Evolutionary conservation across 257 asterid genomes (phyloP).

Genomic region (Handroanthus guayacan): DNA sequence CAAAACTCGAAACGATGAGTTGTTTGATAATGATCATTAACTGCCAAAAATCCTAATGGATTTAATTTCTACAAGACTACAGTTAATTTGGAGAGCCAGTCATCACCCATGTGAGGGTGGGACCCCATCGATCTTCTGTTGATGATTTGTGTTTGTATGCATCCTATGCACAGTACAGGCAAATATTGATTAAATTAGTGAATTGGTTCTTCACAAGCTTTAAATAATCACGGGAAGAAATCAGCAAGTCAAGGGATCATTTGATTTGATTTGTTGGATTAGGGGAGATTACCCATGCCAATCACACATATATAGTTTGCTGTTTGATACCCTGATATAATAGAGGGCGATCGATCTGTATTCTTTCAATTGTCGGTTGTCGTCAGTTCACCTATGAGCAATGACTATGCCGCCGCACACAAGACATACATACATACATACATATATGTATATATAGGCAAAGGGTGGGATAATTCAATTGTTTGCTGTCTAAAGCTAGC

Average conservation of each 20-base stretch:
- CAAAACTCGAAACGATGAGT: background rate
- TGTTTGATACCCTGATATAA: too few relatives aligned
- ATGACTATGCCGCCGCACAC: background rate
- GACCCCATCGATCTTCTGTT: constrained; percentile 10
- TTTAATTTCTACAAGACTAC: constrained; percentile 6
- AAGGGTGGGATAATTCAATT: background rate
- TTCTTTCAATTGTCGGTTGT: too few relatives aligned
- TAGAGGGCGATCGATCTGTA: too few relatives aligned
- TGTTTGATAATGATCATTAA: constrained; percentile 3
- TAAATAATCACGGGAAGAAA: too few relatives aligned
- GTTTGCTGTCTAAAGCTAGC: background rate
- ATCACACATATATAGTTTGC: too few relatives aligned
- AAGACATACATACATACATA: too few relatives aligned
- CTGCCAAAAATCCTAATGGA: background rate
- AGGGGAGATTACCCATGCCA: too few relatives aligned
- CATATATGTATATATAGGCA: too few relatives aligned
- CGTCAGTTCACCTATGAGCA: background rate
- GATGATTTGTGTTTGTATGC: background rate
- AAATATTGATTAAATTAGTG: background rate
- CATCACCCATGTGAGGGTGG: constrained; percentile 23
- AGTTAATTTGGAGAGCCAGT: background rate
- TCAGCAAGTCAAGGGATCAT: too few relatives aligned
- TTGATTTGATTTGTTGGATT: too few relatives aligned
- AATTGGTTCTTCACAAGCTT: background rate
- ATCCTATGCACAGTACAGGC: background rate